Conservation (phyloP, 441 rosid genomes). For the Adansonia gregorii region DNA sequence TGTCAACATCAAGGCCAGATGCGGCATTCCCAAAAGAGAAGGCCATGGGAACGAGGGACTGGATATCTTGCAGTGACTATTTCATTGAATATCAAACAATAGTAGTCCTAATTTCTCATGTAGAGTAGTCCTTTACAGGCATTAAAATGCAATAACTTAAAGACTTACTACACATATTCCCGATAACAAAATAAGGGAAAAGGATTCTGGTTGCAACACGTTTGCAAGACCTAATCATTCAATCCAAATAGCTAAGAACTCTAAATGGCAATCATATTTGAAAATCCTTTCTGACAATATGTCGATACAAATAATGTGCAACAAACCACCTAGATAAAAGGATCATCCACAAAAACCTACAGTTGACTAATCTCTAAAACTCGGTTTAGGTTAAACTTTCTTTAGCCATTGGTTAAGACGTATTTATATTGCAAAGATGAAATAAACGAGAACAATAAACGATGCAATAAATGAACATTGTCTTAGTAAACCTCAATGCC, state of each 20-base stretch:
- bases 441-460: background rate
- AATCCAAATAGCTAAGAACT: background rate
- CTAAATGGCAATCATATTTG: background rate
- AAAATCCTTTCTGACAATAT: background rate
- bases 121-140: background rate
- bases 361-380: background rate
- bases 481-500: constrained; percentile 6
- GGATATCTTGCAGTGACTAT: background rate
- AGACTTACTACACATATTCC: background rate
- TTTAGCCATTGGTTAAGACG: background rate
- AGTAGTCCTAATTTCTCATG: background rate
- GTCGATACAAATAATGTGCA: background rate
- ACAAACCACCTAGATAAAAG: background rate
- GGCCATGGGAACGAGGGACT: background rate
- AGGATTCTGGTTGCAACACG: background rate
- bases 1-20: background rate
- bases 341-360: background rate
- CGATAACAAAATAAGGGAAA: background rate
- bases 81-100: background rate
- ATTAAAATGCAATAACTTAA: constrained; percentile 2
- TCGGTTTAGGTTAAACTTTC: background rate
- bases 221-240: background rate
- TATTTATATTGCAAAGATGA: constrained; percentile 3
- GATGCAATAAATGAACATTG: background rate
- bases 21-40: background rate